Conservation (phyloP, 1,139 yeast species). For the Debaryomyces udenii region DNA sequence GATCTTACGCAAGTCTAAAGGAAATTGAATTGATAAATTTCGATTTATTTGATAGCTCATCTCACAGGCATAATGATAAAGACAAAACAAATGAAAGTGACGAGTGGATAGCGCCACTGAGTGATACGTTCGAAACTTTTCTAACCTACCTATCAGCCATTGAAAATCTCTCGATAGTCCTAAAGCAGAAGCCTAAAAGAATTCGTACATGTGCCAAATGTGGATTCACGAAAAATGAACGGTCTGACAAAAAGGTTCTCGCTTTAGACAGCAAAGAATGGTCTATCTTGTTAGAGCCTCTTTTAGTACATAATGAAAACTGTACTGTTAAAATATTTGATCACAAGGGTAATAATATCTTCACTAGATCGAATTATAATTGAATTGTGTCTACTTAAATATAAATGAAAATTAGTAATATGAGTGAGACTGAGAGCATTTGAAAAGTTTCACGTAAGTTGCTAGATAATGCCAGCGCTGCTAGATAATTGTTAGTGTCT, state of each 20-base stretch:
- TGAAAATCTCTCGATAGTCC: conserved; percentile 27
- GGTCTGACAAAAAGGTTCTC: conserved; percentile 19
- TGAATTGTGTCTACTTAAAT: conserved; percentile 2
- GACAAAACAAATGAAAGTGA: conserved; percentile 19
- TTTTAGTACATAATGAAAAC: conserved; percentile 20
- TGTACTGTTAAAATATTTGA: conserved; percentile 27
- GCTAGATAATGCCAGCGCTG: too few species aligned
- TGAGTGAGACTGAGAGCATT: background rate
- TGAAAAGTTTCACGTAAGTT: too few species aligned
- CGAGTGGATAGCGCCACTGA: conserved; percentile 25
- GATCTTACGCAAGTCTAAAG: conserved; percentile 34
- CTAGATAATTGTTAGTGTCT: too few species aligned
- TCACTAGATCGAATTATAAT: conserved; percentile 2
- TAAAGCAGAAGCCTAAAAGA: conserved; percentile 25
- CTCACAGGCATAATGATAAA: conserved; percentile 19
- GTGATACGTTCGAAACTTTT: conserved; percentile 33
- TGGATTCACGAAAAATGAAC: conserved; percentile 29
- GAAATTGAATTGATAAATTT: conserved; percentile 35
- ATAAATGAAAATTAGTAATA: conserved; percentile 2
- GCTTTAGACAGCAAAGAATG: conserved; percentile 29
- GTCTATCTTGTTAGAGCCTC: conserved; percentile 32
- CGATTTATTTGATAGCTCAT: conserved; percentile 33
- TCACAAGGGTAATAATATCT: conserved; percentile 12
- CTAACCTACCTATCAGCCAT: conserved; percentile 31
- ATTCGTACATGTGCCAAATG: conserved; percentile 38